Evolutionary conservation across 2,329 filamentous ascomycete genomes (phyloP).

Genomic region (Colletotrichum costaricense): DNA sequence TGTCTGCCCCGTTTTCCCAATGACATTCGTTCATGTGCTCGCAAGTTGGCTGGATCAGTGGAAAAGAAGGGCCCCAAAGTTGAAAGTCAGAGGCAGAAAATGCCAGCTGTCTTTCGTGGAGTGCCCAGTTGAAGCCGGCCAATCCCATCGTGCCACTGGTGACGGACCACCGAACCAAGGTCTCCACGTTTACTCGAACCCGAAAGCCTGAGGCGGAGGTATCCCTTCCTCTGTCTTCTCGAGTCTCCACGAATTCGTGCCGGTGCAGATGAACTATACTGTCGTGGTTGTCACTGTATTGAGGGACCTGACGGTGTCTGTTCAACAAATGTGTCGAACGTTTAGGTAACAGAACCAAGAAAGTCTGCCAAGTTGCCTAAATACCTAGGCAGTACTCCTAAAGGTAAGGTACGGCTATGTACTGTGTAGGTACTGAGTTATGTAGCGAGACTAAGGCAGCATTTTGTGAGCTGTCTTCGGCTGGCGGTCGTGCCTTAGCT

Average conservation of each 20-base stretch:
- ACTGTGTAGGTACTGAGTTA: too few relatives aligned
- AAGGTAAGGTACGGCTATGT: too few relatives aligned
- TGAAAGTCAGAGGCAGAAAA: not conserved
- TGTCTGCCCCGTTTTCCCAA: not conserved
- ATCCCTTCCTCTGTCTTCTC: not conserved
- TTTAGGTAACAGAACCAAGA: not conserved
- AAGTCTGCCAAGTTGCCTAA: not conserved
- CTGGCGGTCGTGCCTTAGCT: not conserved
- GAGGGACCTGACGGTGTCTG: not conserved
- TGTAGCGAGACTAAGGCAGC: not conserved
- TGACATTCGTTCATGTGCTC: not conserved
- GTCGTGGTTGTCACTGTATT: not conserved
- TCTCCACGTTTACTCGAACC: not conserved
- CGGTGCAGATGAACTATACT: not conserved
- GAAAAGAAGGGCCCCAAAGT: not conserved
- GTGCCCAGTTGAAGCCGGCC: slow-evolving; percentile 10
- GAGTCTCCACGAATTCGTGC: not conserved
- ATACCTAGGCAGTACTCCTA: not conserved
- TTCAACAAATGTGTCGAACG: not conserved
- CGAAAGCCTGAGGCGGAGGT: not conserved
- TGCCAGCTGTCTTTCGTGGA: slow-evolving; percentile 27
- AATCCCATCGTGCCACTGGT: slow-evolving; percentile 30
- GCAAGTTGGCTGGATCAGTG: not conserved
- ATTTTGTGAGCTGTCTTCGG: not conserved
- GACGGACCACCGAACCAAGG: not conserved